phyloP scores from a whole-genome alignment of 768 basidiomycete genomes.

The Cantharellus cinnabarinus region DNA sequence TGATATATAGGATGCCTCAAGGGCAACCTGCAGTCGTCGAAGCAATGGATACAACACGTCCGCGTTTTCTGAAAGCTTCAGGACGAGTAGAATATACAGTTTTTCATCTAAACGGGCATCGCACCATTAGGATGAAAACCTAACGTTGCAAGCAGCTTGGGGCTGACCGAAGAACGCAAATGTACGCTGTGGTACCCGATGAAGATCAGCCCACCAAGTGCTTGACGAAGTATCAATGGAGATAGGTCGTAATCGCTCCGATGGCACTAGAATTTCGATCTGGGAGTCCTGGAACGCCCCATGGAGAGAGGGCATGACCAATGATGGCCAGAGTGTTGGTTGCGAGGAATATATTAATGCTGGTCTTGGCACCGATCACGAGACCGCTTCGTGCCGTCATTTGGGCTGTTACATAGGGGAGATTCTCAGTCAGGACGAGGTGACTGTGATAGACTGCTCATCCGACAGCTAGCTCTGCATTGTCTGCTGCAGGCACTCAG shows the following conservation, averaged over 20 bases:
- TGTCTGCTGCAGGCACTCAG: too few relatives aligned
- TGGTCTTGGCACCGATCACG: too few relatives aligned
- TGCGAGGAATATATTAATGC: too few relatives aligned
- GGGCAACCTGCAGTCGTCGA: constrained; percentile 49
- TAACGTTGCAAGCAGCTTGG: neutral
- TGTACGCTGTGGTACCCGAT: neutral
- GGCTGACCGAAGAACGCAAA: constrained; percentile 9
- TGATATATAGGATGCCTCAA: constrained; percentile 54
- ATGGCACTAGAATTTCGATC: neutral
- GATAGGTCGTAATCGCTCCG: neutral
- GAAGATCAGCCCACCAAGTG: neutral
- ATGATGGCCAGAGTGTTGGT: too few relatives aligned
- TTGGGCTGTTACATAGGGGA: too few relatives aligned
- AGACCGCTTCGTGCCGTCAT: too few relatives aligned
- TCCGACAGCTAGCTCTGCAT: too few relatives aligned
- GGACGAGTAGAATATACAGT: constrained; percentile 17
- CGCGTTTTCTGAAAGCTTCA: constrained; percentile 14
- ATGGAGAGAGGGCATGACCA: too few relatives aligned
- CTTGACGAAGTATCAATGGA: neutral
- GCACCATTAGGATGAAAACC: neutral
- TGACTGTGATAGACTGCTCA: too few relatives aligned
- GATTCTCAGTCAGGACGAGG: too few relatives aligned
- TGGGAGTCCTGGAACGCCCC: too few relatives aligned
- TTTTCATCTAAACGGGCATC: constrained; percentile 16
- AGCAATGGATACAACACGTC: constrained; percentile 36